Evolutionary conservation across 805 yeast genomes (phyloP), one percentile per base, ranked within the genome.

Genomic region (Yamadazyma ubonensis): DNA sequence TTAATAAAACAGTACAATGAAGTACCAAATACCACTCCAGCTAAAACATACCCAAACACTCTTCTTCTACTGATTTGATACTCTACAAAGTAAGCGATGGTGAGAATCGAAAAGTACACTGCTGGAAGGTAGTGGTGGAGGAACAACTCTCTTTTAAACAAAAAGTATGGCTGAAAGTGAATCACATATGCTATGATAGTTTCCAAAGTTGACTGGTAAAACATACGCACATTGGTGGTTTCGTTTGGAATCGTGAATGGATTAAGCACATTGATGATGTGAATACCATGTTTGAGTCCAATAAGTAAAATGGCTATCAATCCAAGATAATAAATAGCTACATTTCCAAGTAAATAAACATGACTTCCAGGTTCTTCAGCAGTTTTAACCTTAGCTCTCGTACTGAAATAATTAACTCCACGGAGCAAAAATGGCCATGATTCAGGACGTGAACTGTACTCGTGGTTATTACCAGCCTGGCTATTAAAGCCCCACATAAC

Each of bases 321-420:
- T 3, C 75, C 70, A 3, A 71, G 43, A 59, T 75, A 75, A 63
- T 83, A 83, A 9, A 77, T 68, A 9, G 75, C 69, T 15, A 75
- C 61, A 58, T 86, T 87, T 5, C 95, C 95, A 11, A 83, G 50
- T 19, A 76, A 69, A 54, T 82, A 83, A 23, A 86, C 64, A 39
- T 62, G 64, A 16, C 33, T 35, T 3, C 43, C 43, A 6, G 42
- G 38, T n/a, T 49, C 57, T 35, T 49, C 57, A 17, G 46, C 51
- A 22, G 50, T 36, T 21, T 38, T 43, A 9, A 43, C 42, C 19
- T 48, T 41, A 6, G 53, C 54, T 33, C 63, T 59, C 49, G 70
- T 65, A 20, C 67, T 65, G 68, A 75, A 80, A 57, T 76, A 79
- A 49, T 67, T 75, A 40, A 79, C 68, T n/a, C 91, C 91, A 29